These are phyloP conservation scores for Candida ulmi DNA, from an alignment of 805 yeast species.

Conservation along the genomic window DNA sequence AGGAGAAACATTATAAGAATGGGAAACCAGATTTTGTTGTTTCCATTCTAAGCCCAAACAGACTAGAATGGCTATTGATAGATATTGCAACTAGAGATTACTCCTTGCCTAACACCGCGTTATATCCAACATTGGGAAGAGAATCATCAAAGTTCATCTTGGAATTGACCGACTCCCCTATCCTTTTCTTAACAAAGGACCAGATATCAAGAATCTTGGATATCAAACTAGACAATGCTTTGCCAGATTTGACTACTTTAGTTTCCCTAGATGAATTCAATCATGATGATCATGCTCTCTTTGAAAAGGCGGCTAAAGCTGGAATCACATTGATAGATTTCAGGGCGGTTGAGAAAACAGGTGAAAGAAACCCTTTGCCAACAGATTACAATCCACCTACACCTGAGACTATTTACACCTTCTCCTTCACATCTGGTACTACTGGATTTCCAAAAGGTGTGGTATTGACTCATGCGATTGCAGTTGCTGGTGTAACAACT, in stretches of 20 bases:
- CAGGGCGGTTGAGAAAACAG: constrained; percentile 37
- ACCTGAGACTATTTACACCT: constrained; percentile 48
- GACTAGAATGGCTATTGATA: constrained; percentile 59
- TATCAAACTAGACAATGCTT: constrained; percentile 29
- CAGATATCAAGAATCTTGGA: constrained; percentile 41
- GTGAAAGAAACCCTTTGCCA: constrained; percentile 37
- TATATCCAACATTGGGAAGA: constrained; percentile 51
- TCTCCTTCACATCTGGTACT: constrained; percentile 72
- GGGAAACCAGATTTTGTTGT: constrained; percentile 39
- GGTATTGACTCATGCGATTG: constrained; percentile 44
- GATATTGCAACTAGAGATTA: constrained; percentile 61
- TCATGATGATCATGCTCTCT: constrained; percentile 27
- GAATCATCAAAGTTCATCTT: constrained; percentile 58
- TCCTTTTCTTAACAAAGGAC: constrained; percentile 45
- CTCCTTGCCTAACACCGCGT: constrained; percentile 42
- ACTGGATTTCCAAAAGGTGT: constrained; percentile 76
- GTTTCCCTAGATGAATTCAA: constrained; percentile 49
- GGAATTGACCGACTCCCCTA: constrained; percentile 53
- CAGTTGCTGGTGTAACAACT: constrained; percentile 42
- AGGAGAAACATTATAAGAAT: neutral
- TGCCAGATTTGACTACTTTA: constrained; percentile 40
- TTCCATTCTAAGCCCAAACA: constrained; percentile 47
- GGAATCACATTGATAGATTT: constrained; percentile 35
- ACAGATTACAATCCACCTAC: constrained; percentile 37
- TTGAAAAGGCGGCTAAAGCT: constrained; percentile 25